phyloP scores from a whole-genome alignment of 345 rosid genomes.

The Mercurialis annua region DNA sequence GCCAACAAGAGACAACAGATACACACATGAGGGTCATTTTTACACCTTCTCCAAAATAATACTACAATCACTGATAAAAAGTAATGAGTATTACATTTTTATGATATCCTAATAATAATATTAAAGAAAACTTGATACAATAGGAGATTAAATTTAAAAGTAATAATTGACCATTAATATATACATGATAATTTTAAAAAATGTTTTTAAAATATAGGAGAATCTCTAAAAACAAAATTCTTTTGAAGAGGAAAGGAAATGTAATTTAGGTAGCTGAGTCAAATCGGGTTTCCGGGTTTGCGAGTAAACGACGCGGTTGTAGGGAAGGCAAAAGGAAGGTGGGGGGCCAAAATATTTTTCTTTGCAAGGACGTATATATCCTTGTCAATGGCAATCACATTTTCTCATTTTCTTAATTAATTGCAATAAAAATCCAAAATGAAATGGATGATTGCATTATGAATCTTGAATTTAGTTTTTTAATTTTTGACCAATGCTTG shows the following conservation, averaged over 20 bases:
- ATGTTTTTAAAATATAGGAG: too few species aligned
- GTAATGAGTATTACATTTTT: too few species aligned
- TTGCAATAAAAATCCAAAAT: neutral
- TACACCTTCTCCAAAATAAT: too few species aligned
- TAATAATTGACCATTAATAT: too few species aligned
- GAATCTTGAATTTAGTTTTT: neutral
- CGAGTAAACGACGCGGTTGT: slow-evolving; percentile 25
- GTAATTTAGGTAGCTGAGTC: slow-evolving; percentile 25
- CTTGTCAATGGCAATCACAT: neutral
- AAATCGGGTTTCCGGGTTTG: slow-evolving; percentile 25
- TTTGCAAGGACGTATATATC: neutral
- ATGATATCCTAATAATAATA: too few species aligned
- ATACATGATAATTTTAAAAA: too few species aligned
- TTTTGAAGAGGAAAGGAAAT: neutral
- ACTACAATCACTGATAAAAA: too few species aligned
- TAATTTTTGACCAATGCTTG: neutral
- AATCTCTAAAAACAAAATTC: too few species aligned
- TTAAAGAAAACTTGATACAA: too few species aligned
- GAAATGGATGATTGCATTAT: neutral
- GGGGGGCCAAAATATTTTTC: neutral
- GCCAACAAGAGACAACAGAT: too few species aligned
- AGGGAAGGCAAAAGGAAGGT: slow-evolving; percentile 10
- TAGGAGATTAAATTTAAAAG: too few species aligned
- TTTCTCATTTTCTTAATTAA: slow-evolving; percentile 10
- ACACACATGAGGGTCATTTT: too few species aligned